phyloP scores from a whole-genome alignment of 2,329 filamentous ascomycete genomes.

The Stylonectria norvegica region DNA sequence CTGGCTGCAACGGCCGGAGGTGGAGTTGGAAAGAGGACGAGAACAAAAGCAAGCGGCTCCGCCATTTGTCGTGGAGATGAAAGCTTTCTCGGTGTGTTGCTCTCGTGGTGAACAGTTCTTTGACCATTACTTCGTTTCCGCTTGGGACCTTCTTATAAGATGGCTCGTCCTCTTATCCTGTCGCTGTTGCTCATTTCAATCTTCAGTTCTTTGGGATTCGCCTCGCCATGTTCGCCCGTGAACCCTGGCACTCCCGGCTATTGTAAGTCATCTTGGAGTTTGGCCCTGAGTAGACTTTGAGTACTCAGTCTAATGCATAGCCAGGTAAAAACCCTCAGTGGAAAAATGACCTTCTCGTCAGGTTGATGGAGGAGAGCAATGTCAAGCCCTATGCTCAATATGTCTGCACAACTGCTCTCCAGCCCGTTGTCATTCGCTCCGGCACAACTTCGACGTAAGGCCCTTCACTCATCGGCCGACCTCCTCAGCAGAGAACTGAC shows the following conservation, averaged over 20 bases:
- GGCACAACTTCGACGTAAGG: conserved; percentile 2
- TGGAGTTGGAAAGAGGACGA: neutral
- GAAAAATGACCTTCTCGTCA: conserved; percentile 11
- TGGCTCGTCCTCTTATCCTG: conserved; percentile 15
- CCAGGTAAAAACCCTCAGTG: conserved; percentile 5
- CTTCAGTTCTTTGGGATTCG: conserved; percentile 1
- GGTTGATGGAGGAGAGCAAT: conserved; percentile 1
- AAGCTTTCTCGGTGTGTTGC: neutral
- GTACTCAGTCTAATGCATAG: neutral
- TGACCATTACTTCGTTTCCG: neutral
- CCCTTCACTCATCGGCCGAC: neutral
- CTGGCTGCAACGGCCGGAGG: neutral
- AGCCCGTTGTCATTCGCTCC: conserved; percentile 7
- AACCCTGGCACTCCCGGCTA: conserved; percentile 5
- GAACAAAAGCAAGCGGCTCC: neutral
- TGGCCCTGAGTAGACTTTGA: too few relatives aligned
- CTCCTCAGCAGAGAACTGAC: neutral
- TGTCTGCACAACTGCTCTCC: conserved; percentile 9
- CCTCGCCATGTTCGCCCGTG: conserved; percentile 4
- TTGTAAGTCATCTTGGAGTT: conserved; percentile 1
- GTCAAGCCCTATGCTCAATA: conserved; percentile 2
- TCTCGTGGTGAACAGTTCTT: neutral
- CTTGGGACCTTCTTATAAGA: conserved; percentile 5
- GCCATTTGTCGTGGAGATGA: neutral
- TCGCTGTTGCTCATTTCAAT: conserved; percentile 6